Evolutionary conservation across 116 monocot species (phyloP).

Genomic region (Cymodocea nodosa): DNA sequence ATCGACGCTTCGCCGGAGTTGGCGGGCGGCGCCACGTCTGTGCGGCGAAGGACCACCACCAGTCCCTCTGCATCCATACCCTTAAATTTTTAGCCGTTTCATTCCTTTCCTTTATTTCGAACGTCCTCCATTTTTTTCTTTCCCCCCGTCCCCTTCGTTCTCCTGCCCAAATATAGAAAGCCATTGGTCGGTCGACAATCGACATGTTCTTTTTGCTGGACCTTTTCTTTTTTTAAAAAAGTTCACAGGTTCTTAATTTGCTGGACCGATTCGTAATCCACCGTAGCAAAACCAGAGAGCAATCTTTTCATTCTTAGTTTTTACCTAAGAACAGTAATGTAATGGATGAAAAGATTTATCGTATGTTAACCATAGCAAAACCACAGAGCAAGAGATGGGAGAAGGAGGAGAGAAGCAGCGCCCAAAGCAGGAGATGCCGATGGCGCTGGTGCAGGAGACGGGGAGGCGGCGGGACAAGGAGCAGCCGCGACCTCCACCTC

Average conservation of each 20-base stretch:
- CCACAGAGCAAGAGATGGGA: neutral
- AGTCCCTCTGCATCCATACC: neutral
- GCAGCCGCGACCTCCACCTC: constrained; percentile 30
- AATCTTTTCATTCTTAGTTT: neutral
- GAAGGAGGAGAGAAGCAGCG: neutral
- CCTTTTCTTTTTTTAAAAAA: too few species aligned
- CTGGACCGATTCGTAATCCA: too few species aligned
- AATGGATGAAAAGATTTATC: neutral
- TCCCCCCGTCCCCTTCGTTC: too few species aligned
- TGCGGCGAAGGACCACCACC: neutral
- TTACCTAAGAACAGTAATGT: neutral
- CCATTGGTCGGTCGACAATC: too few species aligned
- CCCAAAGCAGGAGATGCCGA: neutral
- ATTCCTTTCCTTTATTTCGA: neutral
- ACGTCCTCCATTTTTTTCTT: neutral
- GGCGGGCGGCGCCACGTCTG: neutral
- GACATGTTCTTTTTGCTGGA: neutral
- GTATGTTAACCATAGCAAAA: neutral
- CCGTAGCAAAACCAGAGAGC: too few species aligned
- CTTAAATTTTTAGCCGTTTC: neutral
- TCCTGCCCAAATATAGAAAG: too few species aligned
- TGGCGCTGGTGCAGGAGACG: neutral
- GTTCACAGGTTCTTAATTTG: too few species aligned
- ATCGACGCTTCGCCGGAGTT: neutral
- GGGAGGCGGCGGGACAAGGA: too few species aligned